Percentiles rank a stretch among this genome's conserved stretches.
phyloP scores from a whole-genome alignment of 2,329 filamentous ascomycete species.

The Cercospora sp. region DNA sequence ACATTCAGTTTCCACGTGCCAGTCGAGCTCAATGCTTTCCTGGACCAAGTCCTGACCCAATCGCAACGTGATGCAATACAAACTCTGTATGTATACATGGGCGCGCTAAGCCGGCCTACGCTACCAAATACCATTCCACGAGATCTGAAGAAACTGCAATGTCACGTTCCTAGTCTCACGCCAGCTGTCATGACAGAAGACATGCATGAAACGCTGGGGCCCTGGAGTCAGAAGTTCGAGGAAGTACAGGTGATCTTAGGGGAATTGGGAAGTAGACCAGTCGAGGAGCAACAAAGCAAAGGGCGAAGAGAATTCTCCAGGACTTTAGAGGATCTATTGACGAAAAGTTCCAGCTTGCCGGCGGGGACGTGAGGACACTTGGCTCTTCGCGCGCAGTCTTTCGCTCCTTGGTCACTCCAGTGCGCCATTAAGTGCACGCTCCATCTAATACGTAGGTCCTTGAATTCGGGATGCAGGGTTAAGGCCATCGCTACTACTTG shows the following conservation, averaged over 20 bases:
- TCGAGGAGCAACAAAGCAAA: not conserved
- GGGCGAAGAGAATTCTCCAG: not conserved
- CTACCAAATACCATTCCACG: conserved; percentile 10
- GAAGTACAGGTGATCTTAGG: conserved; percentile 15
- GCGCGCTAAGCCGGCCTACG: conserved; percentile 17
- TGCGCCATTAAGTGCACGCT: not conserved
- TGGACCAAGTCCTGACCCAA: conserved; percentile 14
- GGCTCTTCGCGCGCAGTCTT: not conserved
- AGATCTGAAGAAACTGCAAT: conserved; percentile 14
- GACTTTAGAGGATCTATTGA: not conserved
- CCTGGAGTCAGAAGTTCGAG: conserved; percentile 14
- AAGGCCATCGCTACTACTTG: not conserved
- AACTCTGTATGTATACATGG: conserved; percentile 15
- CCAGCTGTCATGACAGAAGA: conserved; percentile 4
- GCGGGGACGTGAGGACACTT: not conserved
- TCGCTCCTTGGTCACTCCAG: too few relatives aligned
- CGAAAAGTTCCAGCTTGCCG: not conserved
- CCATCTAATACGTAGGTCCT: not conserved
- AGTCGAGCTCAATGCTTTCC: conserved; percentile 19
- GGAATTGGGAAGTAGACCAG: not conserved
- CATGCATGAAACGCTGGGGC: conserved; percentile 7
- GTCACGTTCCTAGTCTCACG: conserved; percentile 9
- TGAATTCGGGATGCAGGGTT: not conserved
- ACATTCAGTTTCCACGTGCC: conserved; percentile 20
- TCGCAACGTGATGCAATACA: conserved; percentile 16